A percentile compares a stretch with the other conserved stretches of the same genome.
Evolutionary conservation across 257 asterid species (phyloP).

Genomic region (Henckelia pumila): DNA sequence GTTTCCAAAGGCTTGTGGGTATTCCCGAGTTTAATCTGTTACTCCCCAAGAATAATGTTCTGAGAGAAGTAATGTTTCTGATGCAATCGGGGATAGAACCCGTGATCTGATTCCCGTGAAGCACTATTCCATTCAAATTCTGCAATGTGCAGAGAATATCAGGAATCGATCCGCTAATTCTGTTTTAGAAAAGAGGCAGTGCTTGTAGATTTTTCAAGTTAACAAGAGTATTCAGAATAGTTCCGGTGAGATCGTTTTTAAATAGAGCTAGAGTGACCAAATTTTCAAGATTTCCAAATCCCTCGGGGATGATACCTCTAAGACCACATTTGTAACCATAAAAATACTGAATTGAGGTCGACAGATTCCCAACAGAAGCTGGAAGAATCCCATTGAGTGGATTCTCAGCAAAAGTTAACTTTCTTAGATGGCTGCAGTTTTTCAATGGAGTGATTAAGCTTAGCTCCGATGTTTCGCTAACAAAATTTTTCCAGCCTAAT

Average conservation of each 20-base stretch:
- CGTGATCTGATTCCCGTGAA: constrained; percentile 4
- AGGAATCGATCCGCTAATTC: constrained; percentile 20
- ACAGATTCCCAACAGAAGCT: too few species aligned
- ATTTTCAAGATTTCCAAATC: too few species aligned
- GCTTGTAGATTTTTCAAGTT: constrained; percentile 16
- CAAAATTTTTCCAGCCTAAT: too few species aligned
- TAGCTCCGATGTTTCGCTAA: too few species aligned
- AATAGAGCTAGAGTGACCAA: too few species aligned
- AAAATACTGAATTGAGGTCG: too few species aligned
- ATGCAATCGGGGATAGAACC: constrained; percentile 28
- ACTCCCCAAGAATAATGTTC: neutral
- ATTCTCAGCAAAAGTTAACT: too few species aligned
- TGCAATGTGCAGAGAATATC: neutral
- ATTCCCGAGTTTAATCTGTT: constrained; percentile 23
- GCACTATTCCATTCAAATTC: neutral
- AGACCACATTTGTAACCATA: too few species aligned
- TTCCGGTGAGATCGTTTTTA: constrained; percentile 19
- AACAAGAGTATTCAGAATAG: constrained; percentile 6
- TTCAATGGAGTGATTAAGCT: too few species aligned
- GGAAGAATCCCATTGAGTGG: too few species aligned
- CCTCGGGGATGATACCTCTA: too few species aligned
- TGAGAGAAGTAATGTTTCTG: constrained; percentile 17
- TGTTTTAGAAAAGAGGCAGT: neutral
- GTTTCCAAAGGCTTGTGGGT: constrained; percentile 23
- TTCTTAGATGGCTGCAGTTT: too few species aligned